A percentile compares a stretch with the other conserved stretches of the same genome.
Evolutionary conservation across 140 eudicot genomes (phyloP).

Genomic region (Senecio squalidus): DNA sequence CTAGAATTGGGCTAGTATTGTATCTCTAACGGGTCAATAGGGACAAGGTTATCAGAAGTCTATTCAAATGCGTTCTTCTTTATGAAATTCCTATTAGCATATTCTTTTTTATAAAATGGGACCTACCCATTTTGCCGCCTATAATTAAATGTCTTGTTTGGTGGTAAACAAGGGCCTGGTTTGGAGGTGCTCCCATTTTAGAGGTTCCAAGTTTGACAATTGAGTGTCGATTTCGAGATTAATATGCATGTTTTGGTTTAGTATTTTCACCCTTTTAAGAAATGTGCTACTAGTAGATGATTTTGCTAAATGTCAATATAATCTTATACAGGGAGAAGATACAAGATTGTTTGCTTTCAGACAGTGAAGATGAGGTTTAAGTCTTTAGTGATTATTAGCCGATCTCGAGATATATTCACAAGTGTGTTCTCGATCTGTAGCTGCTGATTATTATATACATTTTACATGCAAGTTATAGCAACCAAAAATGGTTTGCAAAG

Average conservation of each 20-base stretch:
- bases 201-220: not conserved
- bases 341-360: constrained; percentile 76
- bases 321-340: constrained; percentile 69
- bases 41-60: no score
- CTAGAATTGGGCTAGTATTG: no score
- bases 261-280: not conserved
- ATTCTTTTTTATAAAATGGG: not conserved
- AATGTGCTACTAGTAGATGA: not conserved
- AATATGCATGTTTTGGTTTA: not conserved
- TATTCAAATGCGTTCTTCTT: no score
- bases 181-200: not conserved
- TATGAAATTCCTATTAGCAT: no score
- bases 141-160: not conserved
- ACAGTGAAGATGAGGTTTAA: constrained; percentile 63
- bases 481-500: not conserved
- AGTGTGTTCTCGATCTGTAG: not conserved
- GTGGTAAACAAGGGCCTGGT: not conserved
- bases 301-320: not conserved
- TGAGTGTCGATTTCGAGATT: not conserved
- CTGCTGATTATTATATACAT: constrained; percentile 4
- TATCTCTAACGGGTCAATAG: no score
- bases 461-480: not conserved
- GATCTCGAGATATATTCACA: not conserved
- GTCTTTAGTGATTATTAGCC: constrained; percentile 4
- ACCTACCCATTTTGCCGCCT: no score